These are phyloP conservation scores for Phialophora expanda DNA, from an alignment of 2,329 filamentous ascomycete genomes.

Conservation along the genomic window DNA sequence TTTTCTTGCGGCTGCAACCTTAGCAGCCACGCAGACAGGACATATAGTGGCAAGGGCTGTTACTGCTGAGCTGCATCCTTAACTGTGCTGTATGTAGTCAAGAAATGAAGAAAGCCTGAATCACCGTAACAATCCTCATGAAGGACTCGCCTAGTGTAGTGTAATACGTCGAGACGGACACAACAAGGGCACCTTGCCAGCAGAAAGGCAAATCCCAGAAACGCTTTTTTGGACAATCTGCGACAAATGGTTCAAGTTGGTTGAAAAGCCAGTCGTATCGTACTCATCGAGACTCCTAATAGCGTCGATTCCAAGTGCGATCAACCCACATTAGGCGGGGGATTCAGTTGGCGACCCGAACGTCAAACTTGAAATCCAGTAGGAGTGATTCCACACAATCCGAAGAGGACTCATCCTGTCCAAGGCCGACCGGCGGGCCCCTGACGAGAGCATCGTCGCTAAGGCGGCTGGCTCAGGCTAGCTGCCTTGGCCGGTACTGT, in stretches of 20 bases:
- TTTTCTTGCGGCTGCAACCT: neutral
- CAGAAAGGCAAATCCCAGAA: neutral
- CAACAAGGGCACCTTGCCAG: neutral
- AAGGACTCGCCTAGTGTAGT: neutral
- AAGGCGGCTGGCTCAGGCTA: too few species aligned
- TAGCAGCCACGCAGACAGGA: neutral
- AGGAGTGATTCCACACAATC: too few species aligned
- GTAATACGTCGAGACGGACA: neutral
- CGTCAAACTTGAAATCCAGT: too few species aligned
- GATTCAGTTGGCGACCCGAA: neutral
- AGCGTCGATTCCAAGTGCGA: too few species aligned
- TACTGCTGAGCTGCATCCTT: neutral
- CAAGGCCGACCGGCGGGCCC: too few species aligned
- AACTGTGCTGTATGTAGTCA: slow-evolving; percentile 1
- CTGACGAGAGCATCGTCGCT: too few species aligned
- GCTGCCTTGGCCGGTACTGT: too few species aligned
- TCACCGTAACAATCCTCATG: neutral
- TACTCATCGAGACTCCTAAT: neutral
- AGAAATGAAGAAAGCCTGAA: neutral
- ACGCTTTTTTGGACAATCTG: neutral
- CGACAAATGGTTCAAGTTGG: neutral
- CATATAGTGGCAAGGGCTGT: neutral
- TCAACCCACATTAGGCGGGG: neutral
- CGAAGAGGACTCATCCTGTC: too few species aligned
- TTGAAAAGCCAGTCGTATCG: neutral